These are phyloP conservation scores for Globisporangium canariense DNA, from an alignment of 352 stramenopile species.

Conservation along the genomic window DNA sequence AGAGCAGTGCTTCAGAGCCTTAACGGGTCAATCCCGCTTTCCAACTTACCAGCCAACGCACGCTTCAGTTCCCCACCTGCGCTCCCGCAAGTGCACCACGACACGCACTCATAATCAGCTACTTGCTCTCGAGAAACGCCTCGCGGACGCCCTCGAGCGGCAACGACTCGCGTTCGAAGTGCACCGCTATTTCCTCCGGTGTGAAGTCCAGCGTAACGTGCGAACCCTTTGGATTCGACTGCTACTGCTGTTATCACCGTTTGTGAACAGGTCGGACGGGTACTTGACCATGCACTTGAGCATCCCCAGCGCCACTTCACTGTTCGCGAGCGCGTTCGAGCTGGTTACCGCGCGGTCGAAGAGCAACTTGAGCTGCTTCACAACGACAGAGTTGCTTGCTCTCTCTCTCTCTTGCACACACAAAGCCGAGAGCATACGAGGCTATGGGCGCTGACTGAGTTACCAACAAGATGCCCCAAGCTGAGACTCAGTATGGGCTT, in stretches of 20 bases:
- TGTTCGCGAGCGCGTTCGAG: not conserved
- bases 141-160: not conserved
- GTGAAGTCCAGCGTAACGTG: not conserved
- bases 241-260: not conserved
- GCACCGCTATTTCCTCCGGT: not conserved
- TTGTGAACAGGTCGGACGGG: not conserved
- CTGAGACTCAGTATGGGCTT: too few species aligned
- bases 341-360: conserved; percentile 2
- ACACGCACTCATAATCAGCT: not conserved
- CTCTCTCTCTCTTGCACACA: not conserved
- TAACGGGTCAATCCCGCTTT: too few species aligned
- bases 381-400: not conserved
- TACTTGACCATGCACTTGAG: conserved; percentile 3
- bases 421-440: too few species aligned
- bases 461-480: too few species aligned
- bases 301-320: not conserved
- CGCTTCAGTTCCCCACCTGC: too few species aligned
- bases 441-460: too few species aligned
- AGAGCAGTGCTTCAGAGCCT: too few species aligned
- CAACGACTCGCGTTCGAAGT: not conserved
- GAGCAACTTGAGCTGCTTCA: not conserved
- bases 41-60: too few species aligned
- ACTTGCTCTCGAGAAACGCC: not conserved
- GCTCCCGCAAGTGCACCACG: too few species aligned
- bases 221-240: not conserved